Evolutionary conservation across 2,329 filamentous ascomycete species (phyloP).

Genomic region (Fusarium longipes): DNA sequence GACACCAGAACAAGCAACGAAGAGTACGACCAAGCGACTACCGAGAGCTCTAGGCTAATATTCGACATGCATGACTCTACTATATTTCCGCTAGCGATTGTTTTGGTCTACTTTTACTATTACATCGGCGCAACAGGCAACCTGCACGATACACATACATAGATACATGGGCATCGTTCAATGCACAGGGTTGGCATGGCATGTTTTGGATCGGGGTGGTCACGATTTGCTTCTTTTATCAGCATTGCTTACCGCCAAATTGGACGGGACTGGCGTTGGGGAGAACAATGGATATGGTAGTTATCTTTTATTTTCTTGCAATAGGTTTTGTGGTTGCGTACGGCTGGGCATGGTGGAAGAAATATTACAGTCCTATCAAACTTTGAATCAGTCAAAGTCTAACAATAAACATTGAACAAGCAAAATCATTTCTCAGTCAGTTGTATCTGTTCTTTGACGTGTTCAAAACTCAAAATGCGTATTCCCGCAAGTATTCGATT

Average conservation of each 20-base stretch:
- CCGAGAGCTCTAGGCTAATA: conserved; percentile 72
- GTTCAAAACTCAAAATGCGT: conserved; percentile 9
- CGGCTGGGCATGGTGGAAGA: conserved; percentile 2
- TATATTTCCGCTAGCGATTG: conserved; percentile 24
- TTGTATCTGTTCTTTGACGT: conserved; percentile 36
- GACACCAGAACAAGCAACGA: conserved; percentile 84
- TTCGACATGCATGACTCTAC: conserved; percentile 4
- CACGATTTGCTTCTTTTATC: conserved; percentile 19
- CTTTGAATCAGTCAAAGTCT: conserved; percentile 21
- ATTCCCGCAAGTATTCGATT: conserved; percentile 32
- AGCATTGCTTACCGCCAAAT: conserved; percentile 30
- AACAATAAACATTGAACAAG: conserved; percentile 37
- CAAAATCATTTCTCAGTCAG: conserved; percentile 8
- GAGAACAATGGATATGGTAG: neutral
- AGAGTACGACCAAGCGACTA: conserved; percentile 90
- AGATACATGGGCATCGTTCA: conserved; percentile 6
- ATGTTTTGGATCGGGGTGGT: conserved; percentile 30
- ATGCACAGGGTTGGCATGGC: conserved; percentile 7
- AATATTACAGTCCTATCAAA: conserved; percentile 13
- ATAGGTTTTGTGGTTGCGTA: conserved; percentile 21
- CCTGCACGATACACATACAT: conserved; percentile 1
- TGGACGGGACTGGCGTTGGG: conserved; percentile 40
- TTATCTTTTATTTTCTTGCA: neutral
- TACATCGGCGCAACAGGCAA: conserved; percentile 4
- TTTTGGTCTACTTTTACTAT: conserved; percentile 13